These are phyloP conservation scores for Xylariomycetidae sp. DNA, from an alignment of 2,329 filamentous ascomycete species.

Conservation along the genomic window DNA sequence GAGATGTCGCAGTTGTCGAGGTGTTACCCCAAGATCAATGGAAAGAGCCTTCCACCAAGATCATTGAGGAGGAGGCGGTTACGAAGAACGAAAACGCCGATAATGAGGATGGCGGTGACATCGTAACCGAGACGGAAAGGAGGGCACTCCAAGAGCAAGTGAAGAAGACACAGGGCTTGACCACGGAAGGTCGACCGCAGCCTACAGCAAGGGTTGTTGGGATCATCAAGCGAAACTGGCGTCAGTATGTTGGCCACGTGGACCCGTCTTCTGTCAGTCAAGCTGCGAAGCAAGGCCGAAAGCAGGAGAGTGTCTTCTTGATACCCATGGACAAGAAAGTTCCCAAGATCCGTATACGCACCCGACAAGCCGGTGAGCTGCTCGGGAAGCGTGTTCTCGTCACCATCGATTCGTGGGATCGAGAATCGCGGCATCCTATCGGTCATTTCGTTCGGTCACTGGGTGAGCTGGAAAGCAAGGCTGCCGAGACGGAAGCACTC, in stretches of 20 bases:
- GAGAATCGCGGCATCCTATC: conserved; percentile 84
- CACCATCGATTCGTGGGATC: conserved; percentile 91
- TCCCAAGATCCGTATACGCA: conserved; percentile 90
- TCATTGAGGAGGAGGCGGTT: conserved; percentile 87
- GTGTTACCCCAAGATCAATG: conserved; percentile 90
- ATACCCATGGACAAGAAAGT: conserved; percentile 98
- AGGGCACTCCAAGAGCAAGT: conserved; percentile 87
- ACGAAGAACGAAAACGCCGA: conserved; percentile 94
- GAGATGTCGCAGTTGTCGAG: conserved; percentile 89
- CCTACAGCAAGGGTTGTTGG: conserved; percentile 91
- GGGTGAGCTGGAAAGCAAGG: conserved; percentile 91
- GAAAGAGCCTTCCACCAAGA: conserved; percentile 93
- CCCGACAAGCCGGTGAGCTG: conserved; percentile 81
- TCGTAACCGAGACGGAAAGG: conserved; percentile 85
- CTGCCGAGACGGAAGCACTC: conserved; percentile 93
- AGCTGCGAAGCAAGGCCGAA: conserved; percentile 67
- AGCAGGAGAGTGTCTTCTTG: conserved; percentile 88
- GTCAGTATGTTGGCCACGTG: conserved; percentile 94
- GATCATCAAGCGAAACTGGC: conserved; percentile 91
- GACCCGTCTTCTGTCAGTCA: conserved; percentile 78
- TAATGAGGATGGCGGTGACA: conserved; percentile 63
- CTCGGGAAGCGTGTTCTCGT: conserved; percentile 88
- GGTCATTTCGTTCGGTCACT: conserved; percentile 92
- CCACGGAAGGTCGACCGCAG: conserved; percentile 70
- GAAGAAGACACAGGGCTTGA: conserved; percentile 73